These are phyloP conservation scores for Fusarium tricinctum DNA, from an alignment of 2,329 filamentous ascomycete genomes.

Conservation along the genomic window DNA sequence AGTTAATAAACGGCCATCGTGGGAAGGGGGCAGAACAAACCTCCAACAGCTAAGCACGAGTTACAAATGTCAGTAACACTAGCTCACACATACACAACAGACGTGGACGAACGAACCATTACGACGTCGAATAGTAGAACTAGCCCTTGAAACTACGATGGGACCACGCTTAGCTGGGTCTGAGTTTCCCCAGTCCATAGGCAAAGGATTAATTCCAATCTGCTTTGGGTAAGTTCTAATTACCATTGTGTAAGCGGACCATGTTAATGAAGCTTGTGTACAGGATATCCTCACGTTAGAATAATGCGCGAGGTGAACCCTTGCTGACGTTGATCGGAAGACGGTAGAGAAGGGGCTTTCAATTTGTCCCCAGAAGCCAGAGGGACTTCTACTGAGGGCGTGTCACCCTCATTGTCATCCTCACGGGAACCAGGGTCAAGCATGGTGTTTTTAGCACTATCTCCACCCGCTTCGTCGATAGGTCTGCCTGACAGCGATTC, in stretches of 20 bases:
- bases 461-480: conserved; percentile 30
- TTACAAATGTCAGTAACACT: conserved; percentile 30
- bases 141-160: conserved; percentile 84
- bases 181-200: conserved; percentile 86
- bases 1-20: conserved; percentile 44
- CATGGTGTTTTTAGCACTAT: conserved; percentile 21
- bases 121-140: conserved; percentile 81
- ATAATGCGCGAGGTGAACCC: conserved; percentile 68
- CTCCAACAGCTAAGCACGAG: conserved; percentile 66
- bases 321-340: conserved; percentile 58
- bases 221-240: conserved; percentile 88
- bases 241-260: conserved; percentile 22
- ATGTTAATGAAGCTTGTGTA: conserved; percentile 10
- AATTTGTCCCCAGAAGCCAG: conserved; percentile 34
- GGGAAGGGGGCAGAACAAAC: conserved; percentile 55
- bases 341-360: conserved; percentile 46
- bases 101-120: conserved; percentile 72
- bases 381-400: conserved; percentile 29
- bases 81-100: conserved; percentile 17
- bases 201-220: conserved; percentile 91
- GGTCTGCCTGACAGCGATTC: conserved; percentile 56
- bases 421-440: conserved; percentile 28
- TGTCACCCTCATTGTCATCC: conserved; percentile 17
- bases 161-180: conserved; percentile 84
- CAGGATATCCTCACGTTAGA: conserved; percentile 62